Base-by-base conservation (phyloP, 2,329 filamentous ascomycete genomes). In the Aciculosporium take region DNA sequence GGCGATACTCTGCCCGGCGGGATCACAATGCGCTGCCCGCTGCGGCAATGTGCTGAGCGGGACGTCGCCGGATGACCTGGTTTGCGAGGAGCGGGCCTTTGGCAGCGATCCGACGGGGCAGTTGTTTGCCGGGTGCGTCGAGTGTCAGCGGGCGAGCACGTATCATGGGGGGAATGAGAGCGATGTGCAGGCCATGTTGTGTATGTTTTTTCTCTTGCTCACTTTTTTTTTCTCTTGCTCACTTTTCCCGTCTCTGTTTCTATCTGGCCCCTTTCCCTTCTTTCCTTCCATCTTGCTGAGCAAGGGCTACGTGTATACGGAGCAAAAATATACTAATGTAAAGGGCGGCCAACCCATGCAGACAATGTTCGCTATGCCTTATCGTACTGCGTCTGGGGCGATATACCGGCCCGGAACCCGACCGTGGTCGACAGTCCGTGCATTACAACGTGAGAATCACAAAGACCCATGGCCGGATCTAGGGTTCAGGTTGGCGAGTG, bases 291-390 rank as follows among this genome's bases (percentile, higher is more conserved):
- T n/a, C n/a, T n/a, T n/a, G n/a, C n/a, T n/a, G n/a, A n/a, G n/a
- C n/a, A n/a, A n/a, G n/a, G n/a, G n/a, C n/a, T n/a, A n/a, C n/a
- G n/a, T n/a, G n/a, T n/a, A n/a, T n/a, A n/a, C n/a, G n/a, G n/a
- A n/a, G n/a, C n/a, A n/a, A n/a, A n/a, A n/a, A n/a, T n/a, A n/a
- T n/a, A n/a, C n/a, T n/a, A n/a, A n/a, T n/a, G n/a, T n/a, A n/a
- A n/a, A n/a, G n/a, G n/a, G n/a, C n/a, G n/a, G n/a, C n/a, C n/a
- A n/a, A n/a, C n/a, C n/a, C n/a, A n/a, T 33, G 4, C 30, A 78
- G 74, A 77, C 47, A 79, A 79, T 48, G 48, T 78, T 40, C 66
- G 76, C 51, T 78, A 68, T 50, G 64, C 72, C 5, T 48, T 69
- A 2, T 69, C 69, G 2, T 67, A 68, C 49, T 81, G 76, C 50